Percentiles rank a stretch among this genome's conserved stretches.
These are phyloP conservation scores for Fonsecaea pedrosoi DNA, from an alignment of 2,329 filamentous ascomycete species.

Conservation along the genomic window DNA sequence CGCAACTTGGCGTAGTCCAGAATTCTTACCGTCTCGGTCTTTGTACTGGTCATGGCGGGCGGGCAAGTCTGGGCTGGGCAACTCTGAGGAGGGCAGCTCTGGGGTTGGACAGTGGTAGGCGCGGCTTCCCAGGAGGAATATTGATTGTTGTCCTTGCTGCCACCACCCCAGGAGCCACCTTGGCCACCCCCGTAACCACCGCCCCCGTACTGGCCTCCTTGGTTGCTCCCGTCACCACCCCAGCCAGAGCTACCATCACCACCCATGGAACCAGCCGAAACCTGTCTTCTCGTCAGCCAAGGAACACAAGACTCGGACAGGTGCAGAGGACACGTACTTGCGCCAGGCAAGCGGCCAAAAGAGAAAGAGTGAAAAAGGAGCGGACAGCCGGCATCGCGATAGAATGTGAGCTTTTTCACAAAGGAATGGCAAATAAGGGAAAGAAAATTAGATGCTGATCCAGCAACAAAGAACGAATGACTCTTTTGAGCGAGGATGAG, in stretches of 20 bases:
- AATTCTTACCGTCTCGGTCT: slow-evolving; percentile 31
- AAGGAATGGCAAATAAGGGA: slow-evolving; percentile 24
- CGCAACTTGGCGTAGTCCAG: background rate
- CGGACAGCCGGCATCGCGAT: slow-evolving; percentile 37
- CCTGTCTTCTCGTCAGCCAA: slow-evolving; percentile 16
- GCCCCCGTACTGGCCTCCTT: slow-evolving; percentile 14
- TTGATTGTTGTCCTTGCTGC: background rate
- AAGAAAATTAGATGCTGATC: slow-evolving; percentile 32
- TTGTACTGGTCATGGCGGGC: slow-evolving; percentile 19
- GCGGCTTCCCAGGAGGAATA: slow-evolving; percentile 12
- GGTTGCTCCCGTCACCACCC: background rate
- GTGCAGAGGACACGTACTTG: slow-evolving; percentile 31
- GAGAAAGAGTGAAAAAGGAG: slow-evolving; percentile 34
- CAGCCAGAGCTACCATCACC: slow-evolving; percentile 18
- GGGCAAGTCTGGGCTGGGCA: slow-evolving; percentile 18
- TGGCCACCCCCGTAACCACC: slow-evolving; percentile 14
- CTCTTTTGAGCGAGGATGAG: slow-evolving; percentile 20
- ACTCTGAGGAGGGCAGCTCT: slow-evolving; percentile 12
- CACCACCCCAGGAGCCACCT: slow-evolving; percentile 12
- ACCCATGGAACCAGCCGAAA: slow-evolving; percentile 16
- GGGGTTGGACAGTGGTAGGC: slow-evolving; percentile 18
- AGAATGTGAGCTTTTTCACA: slow-evolving; percentile 24
- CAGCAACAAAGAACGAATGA: slow-evolving; percentile 39
- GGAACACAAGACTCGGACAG: slow-evolving; percentile 6
- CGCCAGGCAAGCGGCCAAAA: slow-evolving; percentile 41